Base-by-base conservation (phyloP, 2,329 filamentous ascomycete species). In the Phaeosphaeria sp. region DNA sequence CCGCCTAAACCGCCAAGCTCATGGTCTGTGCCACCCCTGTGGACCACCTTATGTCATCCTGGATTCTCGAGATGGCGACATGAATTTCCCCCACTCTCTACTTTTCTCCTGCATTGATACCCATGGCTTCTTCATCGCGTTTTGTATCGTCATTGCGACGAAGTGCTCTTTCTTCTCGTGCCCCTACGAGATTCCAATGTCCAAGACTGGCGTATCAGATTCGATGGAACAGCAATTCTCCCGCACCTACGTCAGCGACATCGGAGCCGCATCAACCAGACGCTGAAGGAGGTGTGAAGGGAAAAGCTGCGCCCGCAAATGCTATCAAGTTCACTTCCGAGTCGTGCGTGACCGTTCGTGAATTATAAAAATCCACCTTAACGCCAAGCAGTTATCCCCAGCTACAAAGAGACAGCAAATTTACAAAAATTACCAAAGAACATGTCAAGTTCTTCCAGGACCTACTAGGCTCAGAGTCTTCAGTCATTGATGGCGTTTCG, bases 371-470 rank as follows among this genome's bases (percentile, higher is more conserved):
- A 53, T 55, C 53, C 36, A 17, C 33, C 4, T 48, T 60, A 39
- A 64, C 46, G 30, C 48, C 50, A 22, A 52, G 54, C 50, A 72
- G 81, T 53, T 95, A 96, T 72, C 94, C 95, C 9, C 84, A 90
- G 58, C 82, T 99, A 71, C 87, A 93, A 80, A 87, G 95, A 65
- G 88, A 97, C 72, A 77, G 86, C 15, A 89, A 87, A 25, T 99
- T 95, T 77, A 82, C 87, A 27, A 78, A 87, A 66, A 69, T 99
- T 67, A 92, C 88, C 2, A 77, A 83, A 46, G 90, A 94, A 41
- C 90, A 99, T 83, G 91, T 98, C 53, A 83, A 87, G 55, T 89
- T 87, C 79, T 97, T 99, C 84, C 88, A 90, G 75, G 82, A 87
- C 20, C 80, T 97, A n/a, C 84, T 99, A 33, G 91, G 92, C 54